Percentiles rank a stretch among this genome's conserved stretches.
Evolutionary conservation across 192 early-diverging fungal species (phyloP).

Genomic region (Dispira simplex): DNA sequence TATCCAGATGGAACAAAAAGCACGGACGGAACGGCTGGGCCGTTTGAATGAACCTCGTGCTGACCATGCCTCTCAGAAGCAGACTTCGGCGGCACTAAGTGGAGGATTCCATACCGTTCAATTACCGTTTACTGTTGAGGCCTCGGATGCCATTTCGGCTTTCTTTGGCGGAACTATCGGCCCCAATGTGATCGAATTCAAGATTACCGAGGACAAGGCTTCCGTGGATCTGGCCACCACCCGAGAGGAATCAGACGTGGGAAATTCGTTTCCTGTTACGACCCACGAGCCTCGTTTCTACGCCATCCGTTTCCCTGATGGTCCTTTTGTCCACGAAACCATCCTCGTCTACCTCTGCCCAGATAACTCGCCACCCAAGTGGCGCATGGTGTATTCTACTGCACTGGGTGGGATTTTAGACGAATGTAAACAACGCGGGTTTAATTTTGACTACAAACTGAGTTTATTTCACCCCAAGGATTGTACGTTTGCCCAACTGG

Average conservation of each 20-base stretch:
- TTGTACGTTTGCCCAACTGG: slow-evolving; percentile 25
- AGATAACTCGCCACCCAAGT: slow-evolving; percentile 22
- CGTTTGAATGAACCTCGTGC: slow-evolving; percentile 18
- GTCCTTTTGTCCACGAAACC: slow-evolving; percentile 12
- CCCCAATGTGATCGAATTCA: background rate
- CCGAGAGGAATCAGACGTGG: background rate
- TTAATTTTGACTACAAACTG: slow-evolving; percentile 17
- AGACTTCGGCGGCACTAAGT: slow-evolving; percentile 23
- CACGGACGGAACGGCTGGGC: slow-evolving; percentile 27
- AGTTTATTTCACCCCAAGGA: slow-evolving; percentile 24
- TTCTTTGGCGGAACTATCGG: background rate
- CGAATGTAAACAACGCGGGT: slow-evolving; percentile 25
- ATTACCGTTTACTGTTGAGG: slow-evolving; percentile 15
- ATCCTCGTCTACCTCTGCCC: slow-evolving; percentile 32
- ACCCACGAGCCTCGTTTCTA: slow-evolving; percentile 24
- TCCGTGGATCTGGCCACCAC: background rate
- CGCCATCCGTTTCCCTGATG: slow-evolving; percentile 19
- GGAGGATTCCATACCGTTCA: slow-evolving; percentile 30
- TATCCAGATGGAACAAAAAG: slow-evolving; percentile 25
- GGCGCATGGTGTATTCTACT: slow-evolving; percentile 34
- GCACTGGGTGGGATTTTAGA: slow-evolving; percentile 18
- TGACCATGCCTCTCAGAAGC: slow-evolving; percentile 22
- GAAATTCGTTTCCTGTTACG: background rate
- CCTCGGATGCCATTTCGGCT: background rate
- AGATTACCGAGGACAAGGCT: slow-evolving; percentile 9